These are phyloP conservation scores for Sesbania bispinosa DNA, from an alignment of 306 rosid genomes.

Conservation along the genomic window DNA sequence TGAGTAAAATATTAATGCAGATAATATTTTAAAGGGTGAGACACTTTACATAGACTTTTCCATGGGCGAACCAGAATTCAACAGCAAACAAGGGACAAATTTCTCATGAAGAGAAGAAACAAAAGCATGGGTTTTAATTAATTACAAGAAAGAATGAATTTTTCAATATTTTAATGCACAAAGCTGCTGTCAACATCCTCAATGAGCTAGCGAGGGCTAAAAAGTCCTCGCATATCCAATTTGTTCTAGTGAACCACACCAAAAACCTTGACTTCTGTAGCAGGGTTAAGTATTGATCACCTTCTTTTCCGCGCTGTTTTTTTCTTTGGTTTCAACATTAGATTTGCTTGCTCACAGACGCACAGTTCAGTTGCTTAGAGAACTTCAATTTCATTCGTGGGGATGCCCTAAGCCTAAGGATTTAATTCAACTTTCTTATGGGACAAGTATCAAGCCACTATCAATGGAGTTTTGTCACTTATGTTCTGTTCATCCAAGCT, in stretches of 20 bases:
- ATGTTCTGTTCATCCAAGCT: slow-evolving; percentile 31
- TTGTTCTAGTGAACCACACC: slow-evolving; percentile 39
- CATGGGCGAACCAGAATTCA: slow-evolving; percentile 34
- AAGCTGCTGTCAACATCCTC: slow-evolving; percentile 45
- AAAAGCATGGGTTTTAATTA: slow-evolving; percentile 5
- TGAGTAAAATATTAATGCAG: slow-evolving; percentile 32
- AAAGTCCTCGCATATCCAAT: slow-evolving; percentile 46
- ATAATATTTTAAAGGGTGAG: slow-evolving; percentile 25
- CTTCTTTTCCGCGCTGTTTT: slow-evolving; percentile 18
- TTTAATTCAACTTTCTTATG: slow-evolving; percentile 33
- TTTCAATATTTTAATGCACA: not conserved
- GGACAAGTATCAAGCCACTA: slow-evolving; percentile 28
- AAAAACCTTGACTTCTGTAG: slow-evolving; percentile 47
- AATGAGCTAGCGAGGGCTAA: slow-evolving; percentile 33
- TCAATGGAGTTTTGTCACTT: slow-evolving; percentile 25
- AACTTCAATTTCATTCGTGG: slow-evolving; percentile 28
- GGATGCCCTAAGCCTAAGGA: too few species aligned
- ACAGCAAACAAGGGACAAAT: slow-evolving; percentile 52
- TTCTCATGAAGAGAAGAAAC: slow-evolving; percentile 35
- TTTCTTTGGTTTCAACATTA: slow-evolving; percentile 25
- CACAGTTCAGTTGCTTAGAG: slow-evolving; percentile 4
- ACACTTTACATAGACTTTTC: slow-evolving; percentile 36
- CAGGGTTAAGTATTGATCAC: not conserved
- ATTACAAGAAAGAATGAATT: slow-evolving; percentile 27
- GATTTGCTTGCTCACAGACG: slow-evolving; percentile 16